Base-by-base conservation (phyloP, 305 asterid species). In the Solanum hybrid region DNA sequence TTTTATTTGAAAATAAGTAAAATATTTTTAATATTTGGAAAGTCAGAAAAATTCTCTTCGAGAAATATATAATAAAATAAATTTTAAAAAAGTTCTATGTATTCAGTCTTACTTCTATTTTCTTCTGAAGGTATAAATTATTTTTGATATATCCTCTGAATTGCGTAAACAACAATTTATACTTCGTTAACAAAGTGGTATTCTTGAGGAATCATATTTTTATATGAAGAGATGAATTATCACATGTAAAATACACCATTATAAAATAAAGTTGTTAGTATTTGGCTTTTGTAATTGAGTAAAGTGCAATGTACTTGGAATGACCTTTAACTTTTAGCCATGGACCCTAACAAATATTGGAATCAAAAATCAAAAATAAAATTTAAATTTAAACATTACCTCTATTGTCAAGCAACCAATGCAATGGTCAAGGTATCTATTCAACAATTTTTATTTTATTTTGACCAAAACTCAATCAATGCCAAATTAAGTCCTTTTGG, bases 251-350 rank as follows among this genome's bases (percentile, higher is more conserved):
- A 84, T 56, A 51, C 37, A 51, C 1, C 75, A 51, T 84, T 56
- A 51, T 78, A 71, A 78, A 9, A 32, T 88, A 88, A 79, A 24
- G 56, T 56, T 34, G 64, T 56, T 77, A 34, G 38, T 42, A 40
- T 40, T 88, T 40, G 17, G 76, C 87, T 88, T 88, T 88, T 88
- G 35, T 69, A 78, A 38, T 76, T 32, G 69, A 46, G 79, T 60
- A 34, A 88, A 31, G 78, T 79, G 78, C 87, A 51, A 7, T 31
- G 87, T 84, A 84, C 87, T 84, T 84, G 87, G 72, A 46, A 31
- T 84, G 37, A 17, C 87, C 86, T 88, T 88, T 56, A 60, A 56
- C 87, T 84, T 88, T 79, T 88, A 31, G 79, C 31, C 87, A 78
- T 79, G 79, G 90, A 35, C 35, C 66, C 87, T 35, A 79, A 34